Base-by-base conservation (phyloP, 192 early-diverging fungal genomes). In the Entomortierella chlamydospora region DNA sequence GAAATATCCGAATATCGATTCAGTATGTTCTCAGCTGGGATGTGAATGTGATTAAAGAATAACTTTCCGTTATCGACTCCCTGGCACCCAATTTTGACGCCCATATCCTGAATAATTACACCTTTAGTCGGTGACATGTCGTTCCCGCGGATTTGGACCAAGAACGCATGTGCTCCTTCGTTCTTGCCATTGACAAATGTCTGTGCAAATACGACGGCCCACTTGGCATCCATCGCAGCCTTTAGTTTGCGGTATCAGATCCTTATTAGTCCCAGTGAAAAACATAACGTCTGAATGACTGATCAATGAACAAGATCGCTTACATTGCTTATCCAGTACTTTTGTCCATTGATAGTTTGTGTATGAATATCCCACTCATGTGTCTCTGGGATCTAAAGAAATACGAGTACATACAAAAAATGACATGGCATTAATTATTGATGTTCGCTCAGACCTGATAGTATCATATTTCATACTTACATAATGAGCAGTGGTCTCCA, bases 261-360 rank as follows among this genome's bases (percentile, higher is more conserved):
- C 20, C 3, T 47, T 47, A 11, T 47, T 47, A 4, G 4, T 47
- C n/a, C n/a, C n/a, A n/a, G n/a, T n/a, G n/a, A n/a, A n/a, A n/a
- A n/a, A n/a, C n/a, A n/a, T n/a, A n/a, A n/a, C n/a, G n/a, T n/a
- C n/a, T n/a, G n/a, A n/a, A n/a, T n/a, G 4, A 47, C 5, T 11
- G 15, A 47, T 4, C 4, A 7, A 10, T 7, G 34, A 37, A 7
- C 34, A 15, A 51, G 11, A n/a, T 30, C 37, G 42, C 77, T 51
- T 81, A 83, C 91, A 78, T 94, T 94, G 61, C 91, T 94, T 69
- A 94, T 94, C 93, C 93, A 93, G 83, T 92, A 93, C 81, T 94
- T 94, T 64, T 90, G 89, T 28, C 90, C 87, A 34, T 92, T 77
- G 34, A 85, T 85, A n/a, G 86, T 73, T 10, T 91, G 93, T 45